Evolutionary conservation across 192 early-diverging fungal genomes (phyloP), one percentile per base, ranked within the genome.

Genomic region (Umbelopsis sp.): DNA sequence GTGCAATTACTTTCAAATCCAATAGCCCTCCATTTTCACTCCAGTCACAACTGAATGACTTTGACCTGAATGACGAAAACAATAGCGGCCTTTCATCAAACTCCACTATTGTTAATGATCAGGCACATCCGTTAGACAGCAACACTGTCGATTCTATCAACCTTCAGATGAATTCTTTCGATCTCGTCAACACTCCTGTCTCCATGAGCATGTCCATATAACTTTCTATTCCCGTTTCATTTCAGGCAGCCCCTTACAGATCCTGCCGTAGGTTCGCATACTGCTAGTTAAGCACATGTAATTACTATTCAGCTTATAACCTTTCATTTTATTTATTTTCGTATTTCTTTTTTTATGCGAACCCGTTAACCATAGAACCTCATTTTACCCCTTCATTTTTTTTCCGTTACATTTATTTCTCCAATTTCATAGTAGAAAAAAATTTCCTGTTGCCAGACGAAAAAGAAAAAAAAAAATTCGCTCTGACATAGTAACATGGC

Each of bases 141-240:
- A 62, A 29, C 31, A 11, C 56, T 6, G 56, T 62, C 25, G 56
- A 62, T 31, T 62, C 56, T 5, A 62, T 62, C 20, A 62, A 62
- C 17, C 10, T 62, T 10, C 56, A 62, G n/a, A 32, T 62, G 7
- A 62, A 36, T 34, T 62, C 56, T 14, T 62, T 62, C 14, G 31
- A 62, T 62, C 56, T 62, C 31, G 56, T 62, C 26, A 32, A 62
- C 26, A 62, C 56, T n/a, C 56, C 56, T 6, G 56, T 62, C 17
- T 62, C 56, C 12, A 36, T 62, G 56, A 34, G 56, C 17, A 62
- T 62, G 56, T 62, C 56, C 56, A 62, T 62, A 62, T 62, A 62
- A 62, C 6, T 32, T 41, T 6, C 26, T 32, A 8, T 62, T 20
- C 7, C 26, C 56, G n/a, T 1, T n/a, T 11, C 17, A 62, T 34